Percentiles rank a stretch among this genome's conserved stretches.
Conservation (phyloP, 1,284 basidiomycete species). For the Xerocomus minutiporus region DNA sequence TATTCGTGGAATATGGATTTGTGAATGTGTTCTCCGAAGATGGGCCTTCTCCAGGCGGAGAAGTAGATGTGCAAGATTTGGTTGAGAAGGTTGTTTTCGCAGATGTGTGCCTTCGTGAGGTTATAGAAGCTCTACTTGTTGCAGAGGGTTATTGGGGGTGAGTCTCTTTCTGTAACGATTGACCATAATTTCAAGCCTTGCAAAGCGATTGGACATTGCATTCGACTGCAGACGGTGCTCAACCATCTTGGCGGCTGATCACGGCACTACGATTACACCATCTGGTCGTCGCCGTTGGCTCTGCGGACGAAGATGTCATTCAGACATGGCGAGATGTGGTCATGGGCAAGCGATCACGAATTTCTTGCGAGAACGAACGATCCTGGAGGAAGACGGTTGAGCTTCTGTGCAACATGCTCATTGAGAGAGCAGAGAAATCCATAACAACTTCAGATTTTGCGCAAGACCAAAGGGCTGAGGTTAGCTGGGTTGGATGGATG, state of each 20-base stretch:
- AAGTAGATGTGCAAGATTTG: slow-evolving; percentile 60
- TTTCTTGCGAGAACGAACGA: slow-evolving; percentile 49
- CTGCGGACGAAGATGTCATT: slow-evolving; percentile 33
- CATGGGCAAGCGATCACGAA: slow-evolving; percentile 38
- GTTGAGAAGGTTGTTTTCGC: slow-evolving; percentile 48
- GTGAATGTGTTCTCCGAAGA: slow-evolving; percentile 39
- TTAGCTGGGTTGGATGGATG: slow-evolving; percentile 33
- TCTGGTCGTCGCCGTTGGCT: slow-evolving; percentile 29
- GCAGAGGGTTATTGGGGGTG: slow-evolving; percentile 76
- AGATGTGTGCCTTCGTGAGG: slow-evolving; percentile 36
- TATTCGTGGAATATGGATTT: slow-evolving; percentile 87
- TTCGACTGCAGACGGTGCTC: slow-evolving; percentile 49
- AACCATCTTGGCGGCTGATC: slow-evolving; percentile 74
- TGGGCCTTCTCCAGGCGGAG: slow-evolving; percentile 36
- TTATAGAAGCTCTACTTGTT: slow-evolving; percentile 50
- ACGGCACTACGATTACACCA: slow-evolving; percentile 65
- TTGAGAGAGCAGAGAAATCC: slow-evolving; percentile 28
- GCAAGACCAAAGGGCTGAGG: background rate
- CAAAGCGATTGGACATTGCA: slow-evolving; percentile 70
- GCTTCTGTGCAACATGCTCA: slow-evolving; percentile 37
- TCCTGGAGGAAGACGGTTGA: slow-evolving; percentile 35
- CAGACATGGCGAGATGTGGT: slow-evolving; percentile 55
- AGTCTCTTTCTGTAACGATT: slow-evolving; percentile 12
- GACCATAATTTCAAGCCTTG: background rate
- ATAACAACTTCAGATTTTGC: background rate